phyloP scores from a whole-genome alignment of 257 asterid genomes.

The Gentiana straminea region DNA sequence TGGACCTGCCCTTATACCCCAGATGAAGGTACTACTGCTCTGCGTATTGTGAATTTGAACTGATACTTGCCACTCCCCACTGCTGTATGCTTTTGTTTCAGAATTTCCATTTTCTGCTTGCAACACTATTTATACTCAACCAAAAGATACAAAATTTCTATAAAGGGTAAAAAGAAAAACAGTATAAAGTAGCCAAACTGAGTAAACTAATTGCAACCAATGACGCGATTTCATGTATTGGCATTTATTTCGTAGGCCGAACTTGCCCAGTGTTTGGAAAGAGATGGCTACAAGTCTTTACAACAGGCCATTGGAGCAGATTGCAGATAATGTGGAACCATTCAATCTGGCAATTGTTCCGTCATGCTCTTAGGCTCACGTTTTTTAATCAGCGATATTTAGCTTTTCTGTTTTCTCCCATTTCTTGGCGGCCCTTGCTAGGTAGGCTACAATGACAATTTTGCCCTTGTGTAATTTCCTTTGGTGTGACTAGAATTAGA shows the following conservation, averaged over 20 bases:
- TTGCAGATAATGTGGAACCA: constrained; percentile 38
- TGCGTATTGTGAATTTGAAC: neutral
- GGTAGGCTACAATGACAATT: constrained; percentile 1
- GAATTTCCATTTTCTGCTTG: no score
- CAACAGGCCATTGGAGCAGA: constrained; percentile 85
- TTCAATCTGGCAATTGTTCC: no score
- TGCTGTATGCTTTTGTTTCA: neutral
- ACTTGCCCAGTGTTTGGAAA: constrained; percentile 71
- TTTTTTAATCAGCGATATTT: no score
- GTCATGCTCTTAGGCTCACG: no score
- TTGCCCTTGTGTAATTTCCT: constrained; percentile 8
- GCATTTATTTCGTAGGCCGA: constrained; percentile 37
- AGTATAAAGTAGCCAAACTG: neutral
- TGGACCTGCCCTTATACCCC: constrained; percentile 93
- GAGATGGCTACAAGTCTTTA: constrained; percentile 75
- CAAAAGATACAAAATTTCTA: no score
- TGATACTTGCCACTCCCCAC: neutral
- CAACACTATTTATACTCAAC: neutral
- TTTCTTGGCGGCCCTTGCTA: neutral
- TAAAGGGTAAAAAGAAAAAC: neutral
- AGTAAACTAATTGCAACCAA: no score
- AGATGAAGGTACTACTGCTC: constrained; percentile 55
- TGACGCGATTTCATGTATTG: no score
- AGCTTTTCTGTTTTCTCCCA: neutral
- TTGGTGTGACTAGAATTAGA: neutral